Evolutionary conservation across 192 early-diverging fungal species (phyloP).

Genomic region (Oehlia diaphana): DNA sequence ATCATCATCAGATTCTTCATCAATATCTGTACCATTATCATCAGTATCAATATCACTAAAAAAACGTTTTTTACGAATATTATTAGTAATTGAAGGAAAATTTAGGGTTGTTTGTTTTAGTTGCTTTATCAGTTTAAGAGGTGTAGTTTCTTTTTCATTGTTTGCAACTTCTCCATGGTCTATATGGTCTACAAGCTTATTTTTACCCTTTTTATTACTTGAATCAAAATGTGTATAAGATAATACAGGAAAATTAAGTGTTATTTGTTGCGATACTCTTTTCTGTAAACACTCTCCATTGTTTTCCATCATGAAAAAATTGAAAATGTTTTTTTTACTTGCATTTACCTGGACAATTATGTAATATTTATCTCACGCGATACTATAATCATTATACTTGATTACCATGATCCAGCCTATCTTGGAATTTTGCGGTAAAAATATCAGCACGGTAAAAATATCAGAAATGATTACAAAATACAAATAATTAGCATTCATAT

Average conservation of each 20-base stretch:
- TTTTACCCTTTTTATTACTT: not conserved
- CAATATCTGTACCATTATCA: no score
- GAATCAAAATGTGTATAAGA: no score
- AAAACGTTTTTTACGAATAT: not conserved
- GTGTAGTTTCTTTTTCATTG: not conserved
- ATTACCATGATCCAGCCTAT: not conserved
- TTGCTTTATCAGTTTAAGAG: not conserved
- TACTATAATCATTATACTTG: not conserved
- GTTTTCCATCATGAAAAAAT: not conserved
- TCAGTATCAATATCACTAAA: not conserved
- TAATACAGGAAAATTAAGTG: not conserved
- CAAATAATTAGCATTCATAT: no score
- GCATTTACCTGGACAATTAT: not conserved
- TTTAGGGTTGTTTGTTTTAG: not conserved
- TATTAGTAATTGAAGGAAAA: not conserved
- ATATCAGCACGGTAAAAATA: not conserved
- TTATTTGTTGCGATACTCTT: not conserved
- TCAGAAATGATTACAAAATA: no score
- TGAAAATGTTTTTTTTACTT: not conserved
- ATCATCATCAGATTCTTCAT: not conserved
- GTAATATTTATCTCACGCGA: not conserved
- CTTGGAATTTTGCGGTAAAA: not conserved
- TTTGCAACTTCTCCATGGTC: no score
- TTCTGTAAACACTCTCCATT: not conserved
- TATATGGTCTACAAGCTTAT: not conserved